These are phyloP conservation scores for Zasmidium citrigriseum DNA, from an alignment of 2,329 filamentous ascomycete genomes.

Conservation along the genomic window DNA sequence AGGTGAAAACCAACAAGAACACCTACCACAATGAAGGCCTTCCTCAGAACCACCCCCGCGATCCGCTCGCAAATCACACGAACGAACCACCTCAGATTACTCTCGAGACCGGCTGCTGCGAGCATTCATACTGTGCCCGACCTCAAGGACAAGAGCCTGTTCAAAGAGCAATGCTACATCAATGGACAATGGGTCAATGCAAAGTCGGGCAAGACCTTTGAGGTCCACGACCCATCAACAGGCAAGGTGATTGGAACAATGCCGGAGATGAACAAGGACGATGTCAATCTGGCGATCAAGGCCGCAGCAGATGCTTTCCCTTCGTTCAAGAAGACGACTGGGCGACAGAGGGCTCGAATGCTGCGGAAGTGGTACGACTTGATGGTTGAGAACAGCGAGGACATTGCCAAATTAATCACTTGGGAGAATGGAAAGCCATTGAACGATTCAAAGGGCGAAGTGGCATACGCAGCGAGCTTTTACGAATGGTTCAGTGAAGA, in stretches of 20 bases:
- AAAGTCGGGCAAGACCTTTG: slow-evolving; percentile 86
- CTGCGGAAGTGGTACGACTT: slow-evolving; percentile 81
- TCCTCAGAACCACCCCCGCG: slow-evolving; percentile 21
- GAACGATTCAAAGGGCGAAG: slow-evolving; percentile 72
- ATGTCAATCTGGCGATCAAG: slow-evolving; percentile 78
- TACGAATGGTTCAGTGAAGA: slow-evolving; percentile 83
- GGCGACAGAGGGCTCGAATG: slow-evolving; percentile 71
- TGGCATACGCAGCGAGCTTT: slow-evolving; percentile 71
- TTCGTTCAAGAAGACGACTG: slow-evolving; percentile 69
- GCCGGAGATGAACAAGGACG: slow-evolving; percentile 78
- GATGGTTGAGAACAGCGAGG: slow-evolving; percentile 75
- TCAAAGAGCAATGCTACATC: slow-evolving; percentile 83
- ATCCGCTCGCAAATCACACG: slow-evolving; percentile 25
- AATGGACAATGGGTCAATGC: slow-evolving; percentile 91
- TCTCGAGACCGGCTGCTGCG: slow-evolving; percentile 18
- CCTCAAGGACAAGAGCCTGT: slow-evolving; percentile 58
- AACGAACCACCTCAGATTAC: slow-evolving; percentile 22
- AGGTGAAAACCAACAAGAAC: neutral
- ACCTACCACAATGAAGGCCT: slow-evolving; percentile 23
- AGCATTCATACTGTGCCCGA: slow-evolving; percentile 25
- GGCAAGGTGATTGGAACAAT: slow-evolving; percentile 78
- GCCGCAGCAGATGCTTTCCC: slow-evolving; percentile 78
- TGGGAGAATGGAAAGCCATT: slow-evolving; percentile 89
- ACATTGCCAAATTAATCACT: slow-evolving; percentile 79
- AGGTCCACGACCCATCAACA: slow-evolving; percentile 83